These are phyloP conservation scores for Kluyveromyces sp. DNA, from an alignment of 1,139 yeast genomes.

Conservation along the genomic window DNA sequence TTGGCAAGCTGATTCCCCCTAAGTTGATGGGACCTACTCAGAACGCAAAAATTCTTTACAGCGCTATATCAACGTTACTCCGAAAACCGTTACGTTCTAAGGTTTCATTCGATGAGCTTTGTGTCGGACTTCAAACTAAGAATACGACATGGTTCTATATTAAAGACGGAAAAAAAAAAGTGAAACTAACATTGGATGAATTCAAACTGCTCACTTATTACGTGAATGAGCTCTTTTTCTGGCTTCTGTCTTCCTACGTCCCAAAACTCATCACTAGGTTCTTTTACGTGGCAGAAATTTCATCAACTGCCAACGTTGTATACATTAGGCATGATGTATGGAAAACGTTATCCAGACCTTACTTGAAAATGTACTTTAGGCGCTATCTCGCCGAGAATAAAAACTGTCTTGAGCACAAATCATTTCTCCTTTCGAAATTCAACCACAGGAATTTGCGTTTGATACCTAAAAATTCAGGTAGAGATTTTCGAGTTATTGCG, in stretches of 20 bases:
- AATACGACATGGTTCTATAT: slow-evolving; percentile 48
- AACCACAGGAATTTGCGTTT: slow-evolving; percentile 39
- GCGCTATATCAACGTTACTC: slow-evolving; percentile 38
- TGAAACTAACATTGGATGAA: slow-evolving; percentile 27
- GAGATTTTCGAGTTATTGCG: slow-evolving; percentile 53
- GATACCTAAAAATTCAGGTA: slow-evolving; percentile 46
- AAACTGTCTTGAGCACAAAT: slow-evolving; percentile 26
- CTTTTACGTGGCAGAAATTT: slow-evolving; percentile 63
- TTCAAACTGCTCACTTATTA: neutral
- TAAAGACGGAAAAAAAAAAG: slow-evolving; percentile 32
- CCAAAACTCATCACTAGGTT: slow-evolving; percentile 44
- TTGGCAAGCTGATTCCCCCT: slow-evolving; percentile 47
- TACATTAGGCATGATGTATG: slow-evolving; percentile 61
- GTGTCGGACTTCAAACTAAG: slow-evolving; percentile 34
- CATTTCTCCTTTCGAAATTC: slow-evolving; percentile 21
- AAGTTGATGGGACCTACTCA: slow-evolving; percentile 47
- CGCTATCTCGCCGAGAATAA: slow-evolving; percentile 30
- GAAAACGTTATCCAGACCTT: slow-evolving; percentile 40
- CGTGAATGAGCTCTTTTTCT: slow-evolving; percentile 32
- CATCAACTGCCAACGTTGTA: slow-evolving; percentile 36
- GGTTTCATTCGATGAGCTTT: slow-evolving; percentile 28
- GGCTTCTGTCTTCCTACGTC: slow-evolving; percentile 51
- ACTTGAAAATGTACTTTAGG: slow-evolving; percentile 38
- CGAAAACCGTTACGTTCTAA: slow-evolving; percentile 34
- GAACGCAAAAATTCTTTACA: slow-evolving; percentile 42